Percentiles rank a stretch among this genome's conserved stretches.
These are phyloP conservation scores for Aschersonia sp. DNA, from an alignment of 2,329 filamentous ascomycete species.

Conservation along the genomic window DNA sequence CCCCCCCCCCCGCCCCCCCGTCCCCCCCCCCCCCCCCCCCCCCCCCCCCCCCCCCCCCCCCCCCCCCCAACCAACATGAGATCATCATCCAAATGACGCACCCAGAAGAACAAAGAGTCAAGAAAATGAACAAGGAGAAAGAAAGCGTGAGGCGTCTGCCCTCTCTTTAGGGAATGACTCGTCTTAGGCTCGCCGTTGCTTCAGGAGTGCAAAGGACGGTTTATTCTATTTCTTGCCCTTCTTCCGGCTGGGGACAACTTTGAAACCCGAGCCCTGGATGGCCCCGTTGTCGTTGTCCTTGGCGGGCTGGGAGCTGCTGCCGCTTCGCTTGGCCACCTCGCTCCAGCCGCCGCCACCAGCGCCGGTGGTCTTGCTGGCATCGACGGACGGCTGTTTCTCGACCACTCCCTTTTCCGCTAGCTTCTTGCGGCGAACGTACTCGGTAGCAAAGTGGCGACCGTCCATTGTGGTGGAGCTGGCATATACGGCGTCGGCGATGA, in stretches of 20 bases:
- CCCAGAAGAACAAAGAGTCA: too few species aligned
- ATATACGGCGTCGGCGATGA: conserved; percentile 87
- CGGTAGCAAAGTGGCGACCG: conserved; percentile 82
- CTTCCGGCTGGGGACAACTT: conserved; percentile 85
- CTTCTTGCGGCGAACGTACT: conserved; percentile 87
- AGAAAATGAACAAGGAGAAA: too few species aligned
- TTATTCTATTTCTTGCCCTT: conserved; percentile 60
- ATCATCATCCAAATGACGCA: too few species aligned
- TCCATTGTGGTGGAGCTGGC: conserved; percentile 79
- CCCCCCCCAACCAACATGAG: too few species aligned
- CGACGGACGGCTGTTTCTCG: conserved; percentile 52
- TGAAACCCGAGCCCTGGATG: conserved; percentile 52
- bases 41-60: too few species aligned
- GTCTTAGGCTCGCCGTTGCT: conserved; percentile 1
- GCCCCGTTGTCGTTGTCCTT: conserved; percentile 27
- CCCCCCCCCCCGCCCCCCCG: too few species aligned
- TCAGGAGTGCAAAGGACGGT: conserved; percentile 5
- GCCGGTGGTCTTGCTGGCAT: conserved; percentile 25
- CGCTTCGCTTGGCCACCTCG: conserved; percentile 90
- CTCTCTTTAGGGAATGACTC: too few species aligned
- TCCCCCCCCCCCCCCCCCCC: too few species aligned
- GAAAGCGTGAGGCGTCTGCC: too few species aligned
- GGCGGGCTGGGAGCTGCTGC: conserved; percentile 16
- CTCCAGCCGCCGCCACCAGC: conserved; percentile 63
- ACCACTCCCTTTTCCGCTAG: conserved; percentile 85